phyloP scores from a whole-genome alignment of 2,329 filamentous ascomycete genomes.

The Scytalidium lignicola region DNA sequence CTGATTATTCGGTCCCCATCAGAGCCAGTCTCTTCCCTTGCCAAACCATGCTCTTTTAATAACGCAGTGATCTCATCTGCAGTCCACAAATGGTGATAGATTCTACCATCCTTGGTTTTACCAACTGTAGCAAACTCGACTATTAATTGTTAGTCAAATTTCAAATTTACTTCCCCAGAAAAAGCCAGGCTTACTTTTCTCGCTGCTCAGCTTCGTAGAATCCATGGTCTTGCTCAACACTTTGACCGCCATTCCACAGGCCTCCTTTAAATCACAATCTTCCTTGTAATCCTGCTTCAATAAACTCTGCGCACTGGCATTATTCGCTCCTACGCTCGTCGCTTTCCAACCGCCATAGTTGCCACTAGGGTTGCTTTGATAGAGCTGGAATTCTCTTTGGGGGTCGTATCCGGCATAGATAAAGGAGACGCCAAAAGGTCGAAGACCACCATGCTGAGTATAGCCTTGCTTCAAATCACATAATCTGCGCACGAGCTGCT shows the following conservation, averaged over 20 bases:
- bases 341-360: constrained; percentile 99
- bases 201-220: constrained; percentile 95
- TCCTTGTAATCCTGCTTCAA: constrained; percentile 99
- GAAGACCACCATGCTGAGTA: constrained; percentile 96
- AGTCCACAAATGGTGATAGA: constrained; percentile 97
- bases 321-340: constrained; percentile 95
- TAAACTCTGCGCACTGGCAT: constrained; percentile 92
- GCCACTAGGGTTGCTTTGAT: constrained; percentile 96
- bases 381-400: constrained; percentile 94
- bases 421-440: constrained; percentile 97
- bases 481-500: constrained; percentile 92
- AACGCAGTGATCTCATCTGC: constrained; percentile 94
- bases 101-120: constrained; percentile 88
- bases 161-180: background rate
- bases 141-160: constrained; percentile 33
- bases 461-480: constrained; percentile 99
- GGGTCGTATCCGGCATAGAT: constrained; percentile 99
- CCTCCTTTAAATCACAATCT: constrained; percentile 92
- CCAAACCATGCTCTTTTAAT: constrained; percentile 91
- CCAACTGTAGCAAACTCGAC: constrained; percentile 98
- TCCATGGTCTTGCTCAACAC: constrained; percentile 99
- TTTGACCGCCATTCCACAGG: constrained; percentile 96
- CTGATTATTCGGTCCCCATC: constrained; percentile 26
- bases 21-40: constrained; percentile 62
- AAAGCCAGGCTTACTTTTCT: constrained; percentile 74